These are phyloP conservation scores for Lepidium aucheri DNA, from an alignment of 345 rosid genomes.

Conservation along the genomic window DNA sequence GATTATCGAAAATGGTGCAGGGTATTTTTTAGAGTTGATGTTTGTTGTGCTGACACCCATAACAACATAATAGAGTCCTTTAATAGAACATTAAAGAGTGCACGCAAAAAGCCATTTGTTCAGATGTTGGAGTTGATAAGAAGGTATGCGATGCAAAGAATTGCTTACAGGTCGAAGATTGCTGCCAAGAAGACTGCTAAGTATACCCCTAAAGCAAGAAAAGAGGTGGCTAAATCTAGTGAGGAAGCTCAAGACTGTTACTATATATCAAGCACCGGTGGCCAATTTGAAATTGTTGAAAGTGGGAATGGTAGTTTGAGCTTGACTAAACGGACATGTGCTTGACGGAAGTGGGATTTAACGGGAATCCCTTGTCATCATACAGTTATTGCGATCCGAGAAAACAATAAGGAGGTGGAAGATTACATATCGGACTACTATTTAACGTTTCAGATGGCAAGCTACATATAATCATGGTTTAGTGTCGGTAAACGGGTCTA, in stretches of 20 bases:
- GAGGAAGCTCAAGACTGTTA: background rate
- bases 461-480: background rate
- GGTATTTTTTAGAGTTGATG: background rate
- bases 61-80: background rate
- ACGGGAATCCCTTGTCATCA: background rate
- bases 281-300: background rate
- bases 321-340: background rate
- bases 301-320: background rate
- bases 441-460: background rate
- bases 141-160: background rate
- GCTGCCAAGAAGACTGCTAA: background rate
- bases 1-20: background rate
- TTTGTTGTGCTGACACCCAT: background rate
- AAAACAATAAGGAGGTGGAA: background rate
- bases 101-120: background rate
- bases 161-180: background rate
- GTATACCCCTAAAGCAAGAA: background rate
- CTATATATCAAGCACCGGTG: background rate
- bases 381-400: background rate
- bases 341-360: background rate
- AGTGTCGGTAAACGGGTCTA: background rate
- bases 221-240: background rate
- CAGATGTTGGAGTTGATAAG: background rate
- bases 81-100: background rate
- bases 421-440: background rate